Evolutionary conservation across 2,329 filamentous ascomycete species (phyloP), one percentile per base, ranked within the genome.

Genomic region (Colletotrichum destructivum): DNA sequence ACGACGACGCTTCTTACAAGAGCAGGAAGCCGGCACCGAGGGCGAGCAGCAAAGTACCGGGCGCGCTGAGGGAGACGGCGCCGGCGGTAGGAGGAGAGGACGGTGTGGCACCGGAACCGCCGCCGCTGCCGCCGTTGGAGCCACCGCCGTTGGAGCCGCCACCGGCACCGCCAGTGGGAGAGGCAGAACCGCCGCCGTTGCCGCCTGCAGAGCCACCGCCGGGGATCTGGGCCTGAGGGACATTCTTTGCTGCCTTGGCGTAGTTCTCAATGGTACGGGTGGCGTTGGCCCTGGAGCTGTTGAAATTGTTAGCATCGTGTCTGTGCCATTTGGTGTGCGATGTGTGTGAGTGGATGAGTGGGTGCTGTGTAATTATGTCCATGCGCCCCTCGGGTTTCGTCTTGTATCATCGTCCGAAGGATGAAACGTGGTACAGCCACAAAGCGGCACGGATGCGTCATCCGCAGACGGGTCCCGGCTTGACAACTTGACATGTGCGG

Each of bases 241-340:
- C 69, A 5, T 4, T 60, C 69, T 72, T 72, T 3, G 69, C 69
- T 44, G 79, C 76, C 38, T 87, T 84, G 79, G 84, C 84, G 84
- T 88, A 90, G 75, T 82, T 82, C 3, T 81, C 77, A 16, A 92
- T 83, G 44, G 87, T 87, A 73, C 87, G 85, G 49, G 84, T 78
- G 4, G 86, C 72, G 81, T 91, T 91, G 77, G 84, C 84, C 31
- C 82, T 75, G 42, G 86, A 85, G 80, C 84, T 86, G 31, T 31
- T 8, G 9, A 38, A 31, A 15, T 44, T 42, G 56, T 74, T 75
- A 75, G 74, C 38, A 31, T 44, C 9, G 1, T 26, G n/a, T 31
- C 15, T 3, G 23, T 59, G 23, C 63, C 9, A 18, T 16, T 21
- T 15, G 65, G 63, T 65, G 42, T 12, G 8, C 23, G 12, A 2